These are phyloP conservation scores for Tolypocladium nubicola DNA, from an alignment of 2,329 filamentous ascomycete species.

Conservation along the genomic window DNA sequence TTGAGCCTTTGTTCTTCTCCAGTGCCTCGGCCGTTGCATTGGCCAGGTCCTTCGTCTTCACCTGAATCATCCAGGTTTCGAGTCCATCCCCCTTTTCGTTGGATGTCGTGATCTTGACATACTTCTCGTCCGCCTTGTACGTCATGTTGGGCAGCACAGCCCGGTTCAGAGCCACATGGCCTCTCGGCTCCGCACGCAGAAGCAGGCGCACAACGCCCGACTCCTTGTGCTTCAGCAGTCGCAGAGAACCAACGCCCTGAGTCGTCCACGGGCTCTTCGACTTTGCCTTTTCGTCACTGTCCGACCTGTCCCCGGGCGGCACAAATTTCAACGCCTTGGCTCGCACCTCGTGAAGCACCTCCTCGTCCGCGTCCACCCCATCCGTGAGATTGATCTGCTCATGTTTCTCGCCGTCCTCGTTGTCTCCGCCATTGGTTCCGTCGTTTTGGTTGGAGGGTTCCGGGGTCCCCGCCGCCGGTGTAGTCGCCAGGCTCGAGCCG, in stretches of 20 bases:
- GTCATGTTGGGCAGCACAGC: conserved; percentile 47
- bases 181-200: conserved; percentile 64
- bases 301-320: conserved; percentile 34
- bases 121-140: conserved; percentile 53
- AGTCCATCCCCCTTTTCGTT: conserved; percentile 47
- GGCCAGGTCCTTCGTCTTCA: conserved; percentile 54
- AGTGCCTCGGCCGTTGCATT: conserved; percentile 38
- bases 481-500: conserved; percentile 50
- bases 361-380: conserved; percentile 61
- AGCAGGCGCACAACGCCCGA: conserved; percentile 58
- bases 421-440: conserved; percentile 26
- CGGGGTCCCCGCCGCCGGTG: conserved; percentile 47
- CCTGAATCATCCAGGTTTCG: conserved; percentile 61
- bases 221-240: conserved; percentile 62
- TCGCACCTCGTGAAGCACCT: conserved; percentile 57
- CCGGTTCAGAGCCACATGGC: conserved; percentile 64
- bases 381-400: conserved; percentile 61
- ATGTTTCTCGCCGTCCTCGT: conserved; percentile 49
- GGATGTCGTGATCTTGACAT: conserved; percentile 46
- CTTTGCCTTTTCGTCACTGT: conserved; percentile 30
- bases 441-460: conserved; percentile 40
- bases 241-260: conserved; percentile 61
- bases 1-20: conserved; percentile 44
- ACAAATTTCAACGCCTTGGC: conserved; percentile 58
- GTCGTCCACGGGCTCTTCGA: conserved; percentile 53